Conservation (phyloP, 768 basidiomycete species). For the Tylopilus sp. region DNA sequence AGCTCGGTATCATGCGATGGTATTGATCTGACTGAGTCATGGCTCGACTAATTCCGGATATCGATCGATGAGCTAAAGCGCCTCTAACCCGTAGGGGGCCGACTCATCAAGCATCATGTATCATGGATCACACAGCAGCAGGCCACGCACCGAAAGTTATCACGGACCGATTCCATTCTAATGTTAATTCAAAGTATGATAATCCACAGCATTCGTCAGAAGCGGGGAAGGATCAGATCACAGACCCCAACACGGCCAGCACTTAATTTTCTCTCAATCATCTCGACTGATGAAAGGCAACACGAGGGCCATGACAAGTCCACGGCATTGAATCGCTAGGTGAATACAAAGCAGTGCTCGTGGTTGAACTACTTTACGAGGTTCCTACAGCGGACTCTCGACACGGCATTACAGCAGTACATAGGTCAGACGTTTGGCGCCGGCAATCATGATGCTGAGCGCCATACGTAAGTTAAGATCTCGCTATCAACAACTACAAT, state of each 20-base stretch:
- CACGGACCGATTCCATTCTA: not conserved
- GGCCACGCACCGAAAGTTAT: not conserved
- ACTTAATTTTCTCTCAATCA: conserved; percentile 4
- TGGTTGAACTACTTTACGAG: too few relatives aligned
- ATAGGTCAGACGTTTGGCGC: too few relatives aligned
- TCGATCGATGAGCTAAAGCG: not conserved
- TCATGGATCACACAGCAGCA: not conserved
- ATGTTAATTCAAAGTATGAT: not conserved
- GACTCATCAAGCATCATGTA: not conserved
- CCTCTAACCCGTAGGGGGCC: not conserved
- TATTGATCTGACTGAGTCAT: not conserved
- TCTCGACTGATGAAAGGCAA: not conserved
- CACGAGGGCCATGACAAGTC: not conserved
- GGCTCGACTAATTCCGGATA: too few relatives aligned
- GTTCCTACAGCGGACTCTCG: too few relatives aligned
- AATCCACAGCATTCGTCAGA: conserved; percentile 7
- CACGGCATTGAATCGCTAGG: too few relatives aligned
- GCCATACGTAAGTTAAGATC: too few relatives aligned
- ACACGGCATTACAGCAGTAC: too few relatives aligned
- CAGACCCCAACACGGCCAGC: not conserved
- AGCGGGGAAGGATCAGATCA: conserved; percentile 4
- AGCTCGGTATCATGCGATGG: too few relatives aligned
- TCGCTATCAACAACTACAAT: too few relatives aligned
- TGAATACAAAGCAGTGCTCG: too few relatives aligned
- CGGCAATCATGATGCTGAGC: too few relatives aligned